Conservation (phyloP, 441 rosid genomes). For the Erodium texanum region DNA sequence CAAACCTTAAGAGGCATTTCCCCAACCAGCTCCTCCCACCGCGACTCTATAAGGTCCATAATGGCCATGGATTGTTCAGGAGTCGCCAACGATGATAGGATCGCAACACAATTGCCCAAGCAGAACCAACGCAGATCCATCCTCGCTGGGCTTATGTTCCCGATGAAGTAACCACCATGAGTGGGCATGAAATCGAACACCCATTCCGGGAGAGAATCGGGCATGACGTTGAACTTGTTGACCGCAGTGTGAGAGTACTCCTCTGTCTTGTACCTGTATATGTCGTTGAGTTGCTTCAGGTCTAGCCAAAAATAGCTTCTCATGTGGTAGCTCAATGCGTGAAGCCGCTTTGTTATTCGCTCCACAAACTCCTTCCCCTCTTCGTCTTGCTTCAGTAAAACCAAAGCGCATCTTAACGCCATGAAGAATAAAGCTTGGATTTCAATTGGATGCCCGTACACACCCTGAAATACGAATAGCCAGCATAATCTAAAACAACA, state of each 20-base stretch:
- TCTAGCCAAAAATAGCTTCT: constrained; percentile 86
- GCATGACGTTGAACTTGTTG: too few species aligned
- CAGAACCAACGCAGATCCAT: constrained; percentile 97
- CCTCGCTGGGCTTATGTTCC: constrained; percentile 83
- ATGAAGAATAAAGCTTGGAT: constrained; percentile 87
- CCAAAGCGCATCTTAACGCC: constrained; percentile 77
- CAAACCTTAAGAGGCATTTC: constrained; percentile 91
- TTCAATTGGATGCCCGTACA: constrained; percentile 89
- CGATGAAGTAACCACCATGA: constrained; percentile 76
- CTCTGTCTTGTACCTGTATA: constrained; percentile 83
- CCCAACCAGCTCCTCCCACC: constrained; percentile 95
- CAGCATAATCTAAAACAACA: too few species aligned
- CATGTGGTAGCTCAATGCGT: constrained; percentile 86
- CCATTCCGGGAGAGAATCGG: constrained; percentile 94
- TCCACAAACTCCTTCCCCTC: constrained; percentile 80
- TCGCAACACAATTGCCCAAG: constrained; percentile 79
- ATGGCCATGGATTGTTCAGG: constrained; percentile 84
- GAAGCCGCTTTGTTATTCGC: constrained; percentile 69
- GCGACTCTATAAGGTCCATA: constrained; percentile 88
- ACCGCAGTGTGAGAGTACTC: constrained; percentile 90
- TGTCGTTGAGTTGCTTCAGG: constrained; percentile 83
- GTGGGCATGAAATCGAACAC: constrained; percentile 78
- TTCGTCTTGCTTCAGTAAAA: constrained; percentile 66
- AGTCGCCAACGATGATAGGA: constrained; percentile 80
- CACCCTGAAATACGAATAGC: constrained; percentile 44